Evolutionary conservation across 2,329 filamentous ascomycete genomes (phyloP).

Genomic region (Thelonectria olida): DNA sequence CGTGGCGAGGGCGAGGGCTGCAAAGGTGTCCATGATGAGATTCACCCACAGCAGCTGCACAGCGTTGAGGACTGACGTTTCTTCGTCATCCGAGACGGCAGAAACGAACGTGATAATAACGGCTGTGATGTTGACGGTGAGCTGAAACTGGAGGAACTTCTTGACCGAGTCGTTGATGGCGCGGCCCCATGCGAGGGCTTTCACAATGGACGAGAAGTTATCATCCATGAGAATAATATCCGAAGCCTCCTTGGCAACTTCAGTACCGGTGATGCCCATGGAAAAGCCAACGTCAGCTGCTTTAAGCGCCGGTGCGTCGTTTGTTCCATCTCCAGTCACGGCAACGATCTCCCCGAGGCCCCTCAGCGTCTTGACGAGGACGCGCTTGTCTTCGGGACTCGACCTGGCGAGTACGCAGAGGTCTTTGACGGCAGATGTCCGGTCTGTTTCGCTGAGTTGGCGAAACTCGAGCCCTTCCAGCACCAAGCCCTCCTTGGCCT

Average conservation of each 20-base stretch:
- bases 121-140: conserved; percentile 91
- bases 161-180: conserved; percentile 82
- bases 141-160: conserved; percentile 79
- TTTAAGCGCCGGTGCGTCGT: conserved; percentile 83
- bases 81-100: conserved; percentile 74
- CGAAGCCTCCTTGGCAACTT: conserved; percentile 86
- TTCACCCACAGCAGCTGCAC: conserved; percentile 97
- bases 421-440: conserved; percentile 72
- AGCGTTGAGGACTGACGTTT: conserved; percentile 82
- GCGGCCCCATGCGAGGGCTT: conserved; percentile 82
- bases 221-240: conserved; percentile 90
- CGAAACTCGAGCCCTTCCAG: conserved; percentile 84
- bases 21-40: conserved; percentile 96
- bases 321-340: conserved; percentile 85
- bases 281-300: conserved; percentile 86
- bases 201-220: conserved; percentile 87
- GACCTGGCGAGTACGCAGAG: conserved; percentile 79
- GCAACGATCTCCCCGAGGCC: conserved; percentile 80
- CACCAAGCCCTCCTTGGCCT: too few relatives aligned
- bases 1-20: conserved; percentile 86
- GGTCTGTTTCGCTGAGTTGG: conserved; percentile 72
- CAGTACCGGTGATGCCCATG: conserved; percentile 85
- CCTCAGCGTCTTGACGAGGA: conserved; percentile 76
- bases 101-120: conserved; percentile 89
- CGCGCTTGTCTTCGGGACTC: conserved; percentile 80